Evolutionary conservation across 2,329 filamentous ascomycete genomes (phyloP).

Genomic region (Erysiphe pulchra): DNA sequence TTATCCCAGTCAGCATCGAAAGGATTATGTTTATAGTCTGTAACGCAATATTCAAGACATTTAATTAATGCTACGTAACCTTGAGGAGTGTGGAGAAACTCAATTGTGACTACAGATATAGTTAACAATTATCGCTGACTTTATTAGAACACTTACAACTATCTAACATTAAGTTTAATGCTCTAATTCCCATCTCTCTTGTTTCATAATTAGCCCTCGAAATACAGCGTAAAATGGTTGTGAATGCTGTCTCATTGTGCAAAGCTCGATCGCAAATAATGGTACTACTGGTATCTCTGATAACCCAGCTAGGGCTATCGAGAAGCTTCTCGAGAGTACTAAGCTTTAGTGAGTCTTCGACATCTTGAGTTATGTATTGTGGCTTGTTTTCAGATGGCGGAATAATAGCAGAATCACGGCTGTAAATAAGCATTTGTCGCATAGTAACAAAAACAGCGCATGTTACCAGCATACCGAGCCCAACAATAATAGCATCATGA

Average conservation of each 20-base stretch:
- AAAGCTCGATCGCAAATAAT: constrained; percentile 30
- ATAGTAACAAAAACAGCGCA: constrained; percentile 31
- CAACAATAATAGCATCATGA: constrained; percentile 8
- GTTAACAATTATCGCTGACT: constrained; percentile 1
- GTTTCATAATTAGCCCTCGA: constrained; percentile 31
- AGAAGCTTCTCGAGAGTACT: constrained; percentile 42
- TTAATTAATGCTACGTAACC: constrained; percentile 25
- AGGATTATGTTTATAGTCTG: constrained; percentile 22
- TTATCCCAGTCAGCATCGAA: constrained; percentile 35
- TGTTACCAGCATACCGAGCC: constrained; percentile 21
- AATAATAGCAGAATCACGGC: constrained; percentile 40
- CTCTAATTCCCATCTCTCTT: constrained; percentile 28
- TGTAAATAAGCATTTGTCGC: constrained; percentile 28
- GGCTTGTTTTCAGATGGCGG: constrained; percentile 37
- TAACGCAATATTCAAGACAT: constrained; percentile 29
- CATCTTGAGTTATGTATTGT: constrained; percentile 49
- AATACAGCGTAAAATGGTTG: constrained; percentile 29
- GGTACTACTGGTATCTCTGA: constrained; percentile 39
- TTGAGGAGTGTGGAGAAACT: constrained; percentile 10
- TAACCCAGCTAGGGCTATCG: constrained; percentile 44
- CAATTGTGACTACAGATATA: constrained; percentile 4
- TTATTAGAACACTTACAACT: constrained; percentile 15
- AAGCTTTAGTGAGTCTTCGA: constrained; percentile 42
- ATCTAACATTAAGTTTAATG: constrained; percentile 28
- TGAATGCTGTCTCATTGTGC: constrained; percentile 27